Base-by-base conservation (phyloP, 192 early-diverging fungal species). In the Backusella mclennaniae region DNA sequence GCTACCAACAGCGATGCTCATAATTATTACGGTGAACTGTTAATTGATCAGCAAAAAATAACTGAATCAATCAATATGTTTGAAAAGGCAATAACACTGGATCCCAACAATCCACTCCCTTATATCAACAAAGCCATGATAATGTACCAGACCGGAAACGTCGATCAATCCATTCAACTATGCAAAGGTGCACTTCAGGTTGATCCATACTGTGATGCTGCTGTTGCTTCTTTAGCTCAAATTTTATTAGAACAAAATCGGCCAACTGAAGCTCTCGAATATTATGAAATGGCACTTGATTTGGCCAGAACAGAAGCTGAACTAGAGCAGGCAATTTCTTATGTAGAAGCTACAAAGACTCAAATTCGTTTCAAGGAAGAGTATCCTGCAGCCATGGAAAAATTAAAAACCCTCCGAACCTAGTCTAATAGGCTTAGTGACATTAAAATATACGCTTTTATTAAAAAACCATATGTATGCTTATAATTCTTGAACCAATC, bases 11-110 rank as follows among this genome's bases (percentile, higher is more conserved):
- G 93, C 46, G 98, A 99, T 80, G 91, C 97, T 26, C 95, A 92
- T 90, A 99, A 99, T 87, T 99, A 98, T 84, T 96, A 97, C 56
- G 98, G 96, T 80, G 98, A 99, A 85, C 86, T 99, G 26, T 81
- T 98, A 42, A 84, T 94, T 67, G 97, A 99, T 77, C 93, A 95
- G 78, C 91, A 93, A 73, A 86, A 88, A 33, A 91, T 93, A 39
- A 89, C 91, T 15, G 93, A 96, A 81, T 97, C 97, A 1, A 82
- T 92, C 75, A 87, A 89, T 14, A 89, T 90, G 73, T 98, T 99
- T 78, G 93, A 94, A 74, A 97, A 96, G 82, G 95, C 97, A 0
- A 89, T 96, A 52, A 86, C 91, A 71, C 83, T 98, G 76, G 92
- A 94, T 79, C 84, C 87, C 4, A 84, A 84, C 66, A 95, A 94